Percentiles rank a stretch among this genome's conserved stretches.
phyloP scores from a whole-genome alignment of 1,284 basidiomycete species.

The Golubevia sp. region DNA sequence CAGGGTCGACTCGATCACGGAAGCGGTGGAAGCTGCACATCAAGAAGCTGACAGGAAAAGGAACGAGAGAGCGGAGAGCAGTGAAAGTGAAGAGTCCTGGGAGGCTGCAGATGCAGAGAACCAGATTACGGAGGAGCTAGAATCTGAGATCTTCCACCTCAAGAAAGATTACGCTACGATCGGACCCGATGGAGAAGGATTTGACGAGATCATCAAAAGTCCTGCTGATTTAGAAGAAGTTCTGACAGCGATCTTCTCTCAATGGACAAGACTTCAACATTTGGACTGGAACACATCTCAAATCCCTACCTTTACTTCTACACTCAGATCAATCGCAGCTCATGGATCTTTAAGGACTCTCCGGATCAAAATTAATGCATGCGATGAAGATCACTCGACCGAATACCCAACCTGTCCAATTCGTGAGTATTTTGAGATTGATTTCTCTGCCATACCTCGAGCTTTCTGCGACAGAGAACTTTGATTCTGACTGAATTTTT shows the following conservation, averaged over 20 bases:
- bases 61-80: neutral
- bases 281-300: neutral
- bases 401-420: too few relatives aligned
- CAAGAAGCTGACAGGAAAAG: neutral
- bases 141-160: neutral
- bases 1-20: neutral
- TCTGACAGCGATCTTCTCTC: neutral
- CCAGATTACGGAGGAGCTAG: neutral
- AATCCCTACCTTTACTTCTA: too few relatives aligned
- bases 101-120: neutral
- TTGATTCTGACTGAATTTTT: too few relatives aligned
- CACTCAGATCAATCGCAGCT: too few relatives aligned
- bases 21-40: neutral
- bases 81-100: neutral
- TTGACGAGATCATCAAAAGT: neutral
- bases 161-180: neutral
- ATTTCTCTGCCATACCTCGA: too few relatives aligned
- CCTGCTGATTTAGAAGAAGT: neutral
- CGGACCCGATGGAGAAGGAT: neutral
- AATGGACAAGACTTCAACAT: neutral
- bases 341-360: too few relatives aligned
- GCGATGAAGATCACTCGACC: too few relatives aligned
- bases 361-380: too few relatives aligned
- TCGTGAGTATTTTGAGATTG: too few relatives aligned
- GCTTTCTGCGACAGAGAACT: too few relatives aligned